A percentile compares a stretch with the other conserved stretches of the same genome.
phyloP scores from a whole-genome alignment of 1,139 yeast genomes.

The Pichia sorboxylosa region DNA sequence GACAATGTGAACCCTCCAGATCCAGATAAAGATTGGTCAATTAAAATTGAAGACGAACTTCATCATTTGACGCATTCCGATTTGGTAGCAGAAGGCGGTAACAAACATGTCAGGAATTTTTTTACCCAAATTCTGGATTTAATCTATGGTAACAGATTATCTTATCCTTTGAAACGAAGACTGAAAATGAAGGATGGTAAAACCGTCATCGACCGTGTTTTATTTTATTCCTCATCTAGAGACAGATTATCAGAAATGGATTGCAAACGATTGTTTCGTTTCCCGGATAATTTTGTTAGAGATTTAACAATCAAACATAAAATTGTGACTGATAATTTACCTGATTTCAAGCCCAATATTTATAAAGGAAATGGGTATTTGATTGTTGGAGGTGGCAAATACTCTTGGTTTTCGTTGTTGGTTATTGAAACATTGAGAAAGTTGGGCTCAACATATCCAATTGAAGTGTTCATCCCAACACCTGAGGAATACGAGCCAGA shows the following conservation, averaged over 20 bases:
- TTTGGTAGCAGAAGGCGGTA: too few species aligned
- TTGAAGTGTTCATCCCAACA: conserved; percentile 49
- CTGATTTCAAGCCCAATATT: conserved; percentile 14
- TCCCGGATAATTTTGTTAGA: conserved; percentile 17
- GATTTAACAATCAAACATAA: conserved; percentile 21
- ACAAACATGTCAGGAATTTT: conserved; percentile 17
- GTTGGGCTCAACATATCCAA: conserved; percentile 43
- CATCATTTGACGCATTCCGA: too few species aligned
- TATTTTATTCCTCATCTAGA: conserved; percentile 15
- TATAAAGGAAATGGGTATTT: conserved; percentile 45
- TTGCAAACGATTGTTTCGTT: conserved; percentile 14
- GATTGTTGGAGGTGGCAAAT: conserved; percentile 52
- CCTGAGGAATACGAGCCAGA: conserved; percentile 36
- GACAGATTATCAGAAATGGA: conserved; percentile 17
- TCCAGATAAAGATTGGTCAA: conserved; percentile 7
- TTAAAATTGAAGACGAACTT: conserved; percentile 13
- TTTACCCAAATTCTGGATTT: conserved; percentile 19
- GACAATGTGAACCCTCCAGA: conserved; percentile 7
- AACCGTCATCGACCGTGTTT: conserved; percentile 19
- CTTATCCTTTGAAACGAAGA: conserved; percentile 19
- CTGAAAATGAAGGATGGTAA: conserved; percentile 17
- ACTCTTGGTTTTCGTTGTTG: conserved; percentile 41
- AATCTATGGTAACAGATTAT: conserved; percentile 15
- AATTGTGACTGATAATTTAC: conserved; percentile 15
- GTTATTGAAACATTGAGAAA: conserved; percentile 45